phyloP scores from a whole-genome alignment of 768 basidiomycete species.

The Tylopilus cervinicoccineus region DNA sequence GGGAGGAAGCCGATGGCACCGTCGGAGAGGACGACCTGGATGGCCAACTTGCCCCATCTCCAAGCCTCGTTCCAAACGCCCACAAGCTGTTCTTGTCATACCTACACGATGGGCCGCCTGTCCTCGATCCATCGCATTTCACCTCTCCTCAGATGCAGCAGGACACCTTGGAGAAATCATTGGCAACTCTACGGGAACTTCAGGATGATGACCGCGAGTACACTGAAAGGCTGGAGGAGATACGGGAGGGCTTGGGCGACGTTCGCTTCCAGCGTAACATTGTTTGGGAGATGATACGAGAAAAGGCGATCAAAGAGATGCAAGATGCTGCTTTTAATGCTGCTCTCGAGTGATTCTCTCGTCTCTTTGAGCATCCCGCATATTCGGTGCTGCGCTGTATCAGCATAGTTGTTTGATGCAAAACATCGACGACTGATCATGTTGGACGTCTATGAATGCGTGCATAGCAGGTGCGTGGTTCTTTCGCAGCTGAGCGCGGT shows the following conservation, averaged over 20 bases:
- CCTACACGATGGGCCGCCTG: constrained; percentile 41
- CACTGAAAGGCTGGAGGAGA: constrained; percentile 78
- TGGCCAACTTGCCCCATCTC: constrained; percentile 52
- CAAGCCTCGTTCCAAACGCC: constrained; percentile 59
- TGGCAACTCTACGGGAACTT: constrained; percentile 71
- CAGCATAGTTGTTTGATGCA: not conserved
- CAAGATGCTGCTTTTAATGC: constrained; percentile 55
- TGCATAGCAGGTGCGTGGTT: too few relatives aligned
- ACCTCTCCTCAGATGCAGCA: constrained; percentile 61
- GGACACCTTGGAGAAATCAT: constrained; percentile 68
- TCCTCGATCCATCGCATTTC: constrained; percentile 61
- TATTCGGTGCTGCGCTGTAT: constrained; percentile 3
- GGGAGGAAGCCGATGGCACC: constrained; percentile 63
- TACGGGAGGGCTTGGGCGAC: constrained; percentile 76
- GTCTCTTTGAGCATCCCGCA: not conserved
- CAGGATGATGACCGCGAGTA: constrained; percentile 88
- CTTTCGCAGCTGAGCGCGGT: not conserved
- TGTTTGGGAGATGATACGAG: constrained; percentile 75
- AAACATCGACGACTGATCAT: not conserved
- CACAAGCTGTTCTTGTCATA: constrained; percentile 67
- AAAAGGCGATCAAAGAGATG: constrained; percentile 70
- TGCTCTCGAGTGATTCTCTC: constrained; percentile 22
- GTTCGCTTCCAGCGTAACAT: constrained; percentile 65
- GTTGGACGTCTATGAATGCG: too few relatives aligned
- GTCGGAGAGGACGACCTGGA: constrained; percentile 35